Percentiles rank a stretch among this genome's conserved stretches.
phyloP scores from a whole-genome alignment of 805 yeast genomes.

The Starmerella scarabaei region DNA sequence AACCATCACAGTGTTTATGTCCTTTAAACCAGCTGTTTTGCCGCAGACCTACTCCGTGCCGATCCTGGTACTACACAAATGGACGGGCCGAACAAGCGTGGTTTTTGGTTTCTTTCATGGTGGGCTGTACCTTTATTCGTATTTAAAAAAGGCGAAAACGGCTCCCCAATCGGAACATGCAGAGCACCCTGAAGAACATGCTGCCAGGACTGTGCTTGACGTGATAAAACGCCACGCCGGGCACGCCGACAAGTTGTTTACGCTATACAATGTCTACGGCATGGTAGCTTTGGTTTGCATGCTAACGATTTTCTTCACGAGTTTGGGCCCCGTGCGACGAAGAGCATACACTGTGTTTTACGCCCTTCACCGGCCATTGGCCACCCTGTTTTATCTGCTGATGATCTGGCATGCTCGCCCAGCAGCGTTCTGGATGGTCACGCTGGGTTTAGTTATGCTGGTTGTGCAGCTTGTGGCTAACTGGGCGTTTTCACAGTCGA shows the following conservation, averaged over 20 bases:
- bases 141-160: not conserved
- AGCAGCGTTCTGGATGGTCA: slow-evolving; percentile 44
- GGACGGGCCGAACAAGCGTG: slow-evolving; percentile 75
- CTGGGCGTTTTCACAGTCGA: slow-evolving; percentile 21
- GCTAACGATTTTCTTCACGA: slow-evolving; percentile 49
- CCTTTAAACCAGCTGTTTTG: slow-evolving; percentile 72
- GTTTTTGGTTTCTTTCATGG: slow-evolving; percentile 56
- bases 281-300: slow-evolving; percentile 40
- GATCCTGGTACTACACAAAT: slow-evolving; percentile 71
- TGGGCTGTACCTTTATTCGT: slow-evolving; percentile 33
- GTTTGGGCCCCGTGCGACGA: slow-evolving; percentile 55
- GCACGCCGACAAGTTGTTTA: slow-evolving; percentile 7
- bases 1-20: slow-evolving; percentile 61
- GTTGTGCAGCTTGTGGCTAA: slow-evolving; percentile 46
- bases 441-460: slow-evolving; percentile 40
- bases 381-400: slow-evolving; percentile 54
- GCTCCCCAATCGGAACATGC: not conserved
- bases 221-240: slow-evolving; percentile 17
- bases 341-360: slow-evolving; percentile 52
- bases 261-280: slow-evolving; percentile 48
- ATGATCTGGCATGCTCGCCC: slow-evolving; percentile 76
- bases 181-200: not conserved
- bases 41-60: slow-evolving; percentile 62
- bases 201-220: not conserved
- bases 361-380: slow-evolving; percentile 54